Conservation (phyloP, 345 rosid species). For the Acer yangbiense region DNA sequence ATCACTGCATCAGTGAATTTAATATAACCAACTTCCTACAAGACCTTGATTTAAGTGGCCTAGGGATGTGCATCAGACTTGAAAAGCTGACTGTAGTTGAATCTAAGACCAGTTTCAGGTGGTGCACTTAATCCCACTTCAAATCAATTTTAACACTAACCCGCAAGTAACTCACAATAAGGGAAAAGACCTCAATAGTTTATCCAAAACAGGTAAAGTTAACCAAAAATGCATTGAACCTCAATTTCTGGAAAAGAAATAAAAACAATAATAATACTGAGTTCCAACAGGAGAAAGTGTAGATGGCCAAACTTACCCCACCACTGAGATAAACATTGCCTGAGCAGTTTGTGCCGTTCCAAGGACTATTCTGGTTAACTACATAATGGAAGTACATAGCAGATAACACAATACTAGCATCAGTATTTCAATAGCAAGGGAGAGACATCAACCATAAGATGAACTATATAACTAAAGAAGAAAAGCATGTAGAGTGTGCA, state of each 20-base stretch:
- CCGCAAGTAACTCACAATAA: neutral
- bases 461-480: conserved; percentile 14
- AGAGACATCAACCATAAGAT: conserved; percentile 18
- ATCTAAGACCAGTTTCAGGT: neutral
- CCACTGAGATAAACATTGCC: conserved; percentile 20
- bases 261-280: conserved; percentile 1
- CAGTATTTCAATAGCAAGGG: neutral
- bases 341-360: conserved; percentile 17
- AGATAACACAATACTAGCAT: conserved; percentile 17
- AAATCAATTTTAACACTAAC: neutral
- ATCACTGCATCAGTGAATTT: neutral
- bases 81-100: neutral
- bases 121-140: neutral
- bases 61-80: neutral
- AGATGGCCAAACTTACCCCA: conserved; percentile 40
- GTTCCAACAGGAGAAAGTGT: neutral
- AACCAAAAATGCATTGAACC: neutral
- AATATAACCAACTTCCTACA: neutral
- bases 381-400: conserved; percentile 21
- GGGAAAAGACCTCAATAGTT: neutral
- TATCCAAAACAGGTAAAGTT: neutral
- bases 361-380: conserved; percentile 35
- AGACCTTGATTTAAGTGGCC: neutral
- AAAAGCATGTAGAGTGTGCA: conserved; percentile 11
- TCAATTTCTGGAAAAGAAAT: neutral